phyloP scores from a whole-genome alignment of 2,329 filamentous ascomycete genomes.

The Colletotrichum nymphaeae region DNA sequence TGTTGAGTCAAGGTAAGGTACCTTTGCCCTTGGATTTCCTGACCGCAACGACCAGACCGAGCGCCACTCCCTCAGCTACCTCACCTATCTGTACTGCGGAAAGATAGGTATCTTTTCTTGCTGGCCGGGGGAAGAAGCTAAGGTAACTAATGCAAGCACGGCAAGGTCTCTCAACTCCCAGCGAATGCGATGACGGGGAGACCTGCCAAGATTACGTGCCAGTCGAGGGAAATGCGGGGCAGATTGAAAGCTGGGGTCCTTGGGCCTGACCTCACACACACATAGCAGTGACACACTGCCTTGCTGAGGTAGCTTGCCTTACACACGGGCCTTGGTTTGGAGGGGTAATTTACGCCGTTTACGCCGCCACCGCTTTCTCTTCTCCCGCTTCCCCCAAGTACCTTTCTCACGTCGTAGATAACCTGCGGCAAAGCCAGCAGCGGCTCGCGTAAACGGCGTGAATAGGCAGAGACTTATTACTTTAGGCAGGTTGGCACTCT shows the following conservation, averaged over 20 bases:
- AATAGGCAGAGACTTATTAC: neutral
- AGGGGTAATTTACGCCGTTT: conserved; percentile 33
- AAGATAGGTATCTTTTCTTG: neutral
- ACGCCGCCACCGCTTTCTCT: conserved; percentile 9
- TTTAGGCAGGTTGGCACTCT: neutral
- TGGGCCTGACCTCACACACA: conserved; percentile 23
- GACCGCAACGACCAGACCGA: conserved; percentile 10
- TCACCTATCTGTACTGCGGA: neutral
- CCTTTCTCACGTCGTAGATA: too few species aligned
- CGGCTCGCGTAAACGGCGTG: neutral
- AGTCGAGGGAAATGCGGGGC: conserved; percentile 25
- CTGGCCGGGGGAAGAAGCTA: neutral
- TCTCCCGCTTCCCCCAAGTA: neutral
- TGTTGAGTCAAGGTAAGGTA: conserved; percentile 24
- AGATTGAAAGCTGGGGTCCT: conserved; percentile 14
- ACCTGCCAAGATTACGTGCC: conserved; percentile 28
- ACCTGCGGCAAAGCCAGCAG: neutral
- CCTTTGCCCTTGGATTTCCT: neutral
- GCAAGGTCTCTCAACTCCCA: neutral
- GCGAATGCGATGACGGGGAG: neutral
- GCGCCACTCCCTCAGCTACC: neutral
- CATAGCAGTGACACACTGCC: neutral
- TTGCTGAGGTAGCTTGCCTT: neutral
- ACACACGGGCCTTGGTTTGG: neutral
- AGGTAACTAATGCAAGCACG: neutral